Conservation (phyloP, 495 filamentous ascomycete species). For the Xylaria intraflava region DNA sequence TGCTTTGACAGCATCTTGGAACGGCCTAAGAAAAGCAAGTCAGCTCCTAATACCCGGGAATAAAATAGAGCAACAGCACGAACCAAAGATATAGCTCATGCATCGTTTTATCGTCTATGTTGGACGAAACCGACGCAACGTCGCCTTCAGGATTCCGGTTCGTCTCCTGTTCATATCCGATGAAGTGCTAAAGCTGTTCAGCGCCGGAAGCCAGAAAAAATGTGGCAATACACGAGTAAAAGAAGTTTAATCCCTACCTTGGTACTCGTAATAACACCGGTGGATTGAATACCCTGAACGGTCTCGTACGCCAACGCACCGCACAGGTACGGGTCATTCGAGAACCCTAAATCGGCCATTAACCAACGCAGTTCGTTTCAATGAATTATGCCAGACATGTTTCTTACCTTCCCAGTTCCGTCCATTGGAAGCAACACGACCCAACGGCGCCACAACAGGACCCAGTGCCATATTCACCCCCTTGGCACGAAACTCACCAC, state of each 20-base stretch:
- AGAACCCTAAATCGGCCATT: slow-evolving; percentile 31
- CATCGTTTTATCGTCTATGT: slow-evolving; percentile 61
- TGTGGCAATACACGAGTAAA: not conserved
- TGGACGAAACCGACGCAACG: slow-evolving; percentile 49
- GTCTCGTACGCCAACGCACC: slow-evolving; percentile 42
- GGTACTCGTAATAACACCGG: slow-evolving; percentile 48
- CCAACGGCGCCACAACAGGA: slow-evolving; percentile 55
- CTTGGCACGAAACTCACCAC: slow-evolving; percentile 51
- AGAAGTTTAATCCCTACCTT: slow-evolving; percentile 32
- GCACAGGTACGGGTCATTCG: slow-evolving; percentile 43
- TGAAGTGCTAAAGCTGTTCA: slow-evolving; percentile 45
- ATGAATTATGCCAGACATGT: not conserved
- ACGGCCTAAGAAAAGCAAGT: slow-evolving; percentile 38
- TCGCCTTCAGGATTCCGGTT: slow-evolving; percentile 47
- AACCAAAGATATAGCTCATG: slow-evolving; percentile 68
- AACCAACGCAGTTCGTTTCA: not conserved
- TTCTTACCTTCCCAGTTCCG: slow-evolving; percentile 50
- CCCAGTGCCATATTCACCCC: slow-evolving; percentile 63
- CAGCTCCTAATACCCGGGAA: not conserved
- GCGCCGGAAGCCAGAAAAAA: not conserved
- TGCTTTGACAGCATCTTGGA: slow-evolving; percentile 51
- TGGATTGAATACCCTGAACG: slow-evolving; percentile 43
- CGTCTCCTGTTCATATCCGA: slow-evolving; percentile 61
- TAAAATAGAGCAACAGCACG: slow-evolving; percentile 32
- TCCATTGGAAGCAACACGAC: slow-evolving; percentile 46